These are phyloP conservation scores for Spathaspora arborariae DNA, from an alignment of 805 yeast species.

Conservation along the genomic window DNA sequence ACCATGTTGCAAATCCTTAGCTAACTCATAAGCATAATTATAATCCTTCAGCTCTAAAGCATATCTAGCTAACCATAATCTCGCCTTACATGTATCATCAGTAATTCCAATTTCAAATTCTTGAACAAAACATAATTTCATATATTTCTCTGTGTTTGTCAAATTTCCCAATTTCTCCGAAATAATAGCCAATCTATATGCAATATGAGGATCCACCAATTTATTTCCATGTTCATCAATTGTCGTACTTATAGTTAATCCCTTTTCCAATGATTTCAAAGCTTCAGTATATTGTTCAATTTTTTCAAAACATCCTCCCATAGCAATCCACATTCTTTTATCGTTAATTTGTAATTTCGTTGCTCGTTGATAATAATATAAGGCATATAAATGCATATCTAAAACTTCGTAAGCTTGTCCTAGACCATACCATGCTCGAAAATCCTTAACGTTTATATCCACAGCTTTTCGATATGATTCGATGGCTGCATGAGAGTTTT, in stretches of 20 bases:
- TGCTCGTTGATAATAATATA: conserved; percentile 89
- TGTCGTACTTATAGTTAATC: conserved; percentile 42
- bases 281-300: conserved; percentile 69
- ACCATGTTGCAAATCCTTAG: conserved; percentile 63
- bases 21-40: conserved; percentile 68
- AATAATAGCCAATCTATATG: conserved; percentile 66
- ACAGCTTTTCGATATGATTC: conserved; percentile 93
- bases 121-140: conserved; percentile 65
- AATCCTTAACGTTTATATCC: conserved; percentile 83
- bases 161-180: conserved; percentile 54
- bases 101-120: conserved; percentile 62
- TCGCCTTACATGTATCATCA: conserved; percentile 74
- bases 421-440: conserved; percentile 96
- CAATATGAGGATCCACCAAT: conserved; percentile 40
- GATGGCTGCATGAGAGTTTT: conserved; percentile 96
- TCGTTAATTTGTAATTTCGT: conserved; percentile 85
- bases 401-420: conserved; percentile 98
- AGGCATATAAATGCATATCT: conserved; percentile 90
- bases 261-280: conserved; percentile 76
- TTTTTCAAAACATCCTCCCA: conserved; percentile 85
- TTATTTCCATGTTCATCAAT: neutral
- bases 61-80: conserved; percentile 79
- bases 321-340: conserved; percentile 93
- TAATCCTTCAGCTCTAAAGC: conserved; percentile 57
- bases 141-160: conserved; percentile 53